Percentiles rank a stretch among this genome's conserved stretches.
phyloP scores from a whole-genome alignment of 2,329 filamentous ascomycete species.

The Paraphoma sp. region DNA sequence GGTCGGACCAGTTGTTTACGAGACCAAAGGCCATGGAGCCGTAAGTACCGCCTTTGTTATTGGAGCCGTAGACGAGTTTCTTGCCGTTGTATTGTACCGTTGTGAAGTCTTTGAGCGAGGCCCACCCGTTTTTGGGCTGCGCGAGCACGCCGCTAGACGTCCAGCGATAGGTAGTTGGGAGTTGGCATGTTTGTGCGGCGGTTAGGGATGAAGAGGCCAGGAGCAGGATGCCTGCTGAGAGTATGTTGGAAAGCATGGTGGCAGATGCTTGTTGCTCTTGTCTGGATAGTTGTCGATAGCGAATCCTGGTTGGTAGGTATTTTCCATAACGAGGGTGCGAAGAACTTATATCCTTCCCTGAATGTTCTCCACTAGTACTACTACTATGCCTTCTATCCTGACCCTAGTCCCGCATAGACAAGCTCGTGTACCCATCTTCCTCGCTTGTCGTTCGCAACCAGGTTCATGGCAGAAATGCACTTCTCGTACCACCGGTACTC shows the following conservation, averaged over 20 bases:
- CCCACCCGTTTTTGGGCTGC: constrained; percentile 61
- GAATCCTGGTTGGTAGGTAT: too few relatives aligned
- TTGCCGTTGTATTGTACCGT: constrained; percentile 61
- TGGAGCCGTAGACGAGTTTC: constrained; percentile 67
- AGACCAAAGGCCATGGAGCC: constrained; percentile 66
- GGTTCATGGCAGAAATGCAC: neutral
- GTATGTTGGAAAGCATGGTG: constrained; percentile 1
- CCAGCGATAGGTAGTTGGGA: constrained; percentile 65
- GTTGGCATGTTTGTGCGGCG: constrained; percentile 50
- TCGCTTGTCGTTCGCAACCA: neutral
- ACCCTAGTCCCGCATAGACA: neutral
- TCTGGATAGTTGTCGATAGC: neutral
- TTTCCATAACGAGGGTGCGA: too few relatives aligned
- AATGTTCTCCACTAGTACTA: too few relatives aligned
- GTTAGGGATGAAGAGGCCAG: constrained; percentile 14
- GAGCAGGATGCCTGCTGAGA: constrained; percentile 10
- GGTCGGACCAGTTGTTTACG: constrained; percentile 61
- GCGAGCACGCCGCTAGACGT: constrained; percentile 60
- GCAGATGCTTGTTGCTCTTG: neutral
- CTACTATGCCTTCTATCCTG: neutral
- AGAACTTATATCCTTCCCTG: too few relatives aligned
- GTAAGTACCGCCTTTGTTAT: constrained; percentile 54
- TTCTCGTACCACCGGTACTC: constrained; percentile 4
- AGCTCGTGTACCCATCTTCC: neutral
- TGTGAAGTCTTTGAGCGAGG: constrained; percentile 69